Evolutionary conservation across 108 stramenopile species (phyloP).

Genomic region (Aureococcus anophagefferens): DNA sequence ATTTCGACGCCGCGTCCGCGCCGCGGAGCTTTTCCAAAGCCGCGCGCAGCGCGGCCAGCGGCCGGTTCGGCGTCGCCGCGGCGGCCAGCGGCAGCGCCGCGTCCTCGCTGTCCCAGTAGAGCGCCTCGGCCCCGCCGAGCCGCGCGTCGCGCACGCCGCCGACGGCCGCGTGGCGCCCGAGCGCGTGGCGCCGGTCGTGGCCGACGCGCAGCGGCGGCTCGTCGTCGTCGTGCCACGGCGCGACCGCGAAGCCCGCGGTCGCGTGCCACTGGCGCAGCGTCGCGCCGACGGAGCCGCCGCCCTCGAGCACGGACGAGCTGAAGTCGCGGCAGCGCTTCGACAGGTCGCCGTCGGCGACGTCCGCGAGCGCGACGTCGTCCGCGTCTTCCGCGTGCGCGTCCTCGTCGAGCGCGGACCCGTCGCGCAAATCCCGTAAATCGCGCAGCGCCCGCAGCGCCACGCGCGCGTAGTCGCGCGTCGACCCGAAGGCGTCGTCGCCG

Average conservation of each 20-base stretch:
- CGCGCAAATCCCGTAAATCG: too few relatives aligned
- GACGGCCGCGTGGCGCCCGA: neutral
- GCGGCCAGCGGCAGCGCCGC: neutral
- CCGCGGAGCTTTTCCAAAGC: too few relatives aligned
- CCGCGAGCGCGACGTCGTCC: neutral
- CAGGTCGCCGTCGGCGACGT: neutral
- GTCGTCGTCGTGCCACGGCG: neutral
- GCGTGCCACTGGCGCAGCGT: neutral
- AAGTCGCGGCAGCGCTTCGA: neutral
- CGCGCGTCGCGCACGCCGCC: neutral
- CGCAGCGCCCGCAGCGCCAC: too few relatives aligned
- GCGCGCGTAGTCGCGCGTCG: too few relatives aligned
- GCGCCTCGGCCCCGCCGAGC: neutral
- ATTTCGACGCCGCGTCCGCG: too few relatives aligned
- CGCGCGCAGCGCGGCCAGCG: too few relatives aligned
- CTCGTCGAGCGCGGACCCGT: too few relatives aligned
- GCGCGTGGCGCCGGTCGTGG: neutral
- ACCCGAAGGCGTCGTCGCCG: too few relatives aligned
- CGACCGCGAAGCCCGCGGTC: neutral
- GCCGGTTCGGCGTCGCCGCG: too few relatives aligned
- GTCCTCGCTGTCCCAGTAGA: neutral
- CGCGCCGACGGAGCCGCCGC: too few relatives aligned
- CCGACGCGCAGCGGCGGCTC: neutral
- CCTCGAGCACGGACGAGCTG: too few relatives aligned
- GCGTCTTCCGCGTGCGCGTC: neutral